Evolutionary conservation across 306 rosid species (phyloP).

Genomic region (Urtica urens): DNA sequence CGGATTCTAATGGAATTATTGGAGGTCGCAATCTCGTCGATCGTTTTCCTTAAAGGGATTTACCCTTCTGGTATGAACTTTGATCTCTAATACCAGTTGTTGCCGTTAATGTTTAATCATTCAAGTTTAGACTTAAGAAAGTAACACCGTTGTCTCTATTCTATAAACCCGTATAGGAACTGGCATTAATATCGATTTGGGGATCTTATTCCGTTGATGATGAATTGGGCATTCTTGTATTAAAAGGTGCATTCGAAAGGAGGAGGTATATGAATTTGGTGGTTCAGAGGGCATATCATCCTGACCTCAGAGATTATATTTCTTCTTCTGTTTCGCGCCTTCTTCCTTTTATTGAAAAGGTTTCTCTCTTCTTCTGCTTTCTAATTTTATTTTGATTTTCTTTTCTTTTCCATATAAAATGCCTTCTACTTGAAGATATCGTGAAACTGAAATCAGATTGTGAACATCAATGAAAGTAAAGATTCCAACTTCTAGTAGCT

Average conservation of each 20-base stretch:
- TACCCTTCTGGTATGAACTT: slow-evolving; percentile 61
- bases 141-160: not conserved
- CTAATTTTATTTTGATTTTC: not conserved
- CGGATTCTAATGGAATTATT: slow-evolving; percentile 65
- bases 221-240: not conserved
- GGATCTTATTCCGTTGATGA: not conserved
- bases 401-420: not conserved
- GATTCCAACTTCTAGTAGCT: not conserved
- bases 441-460: not conserved
- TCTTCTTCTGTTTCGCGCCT: slow-evolving; percentile 62
- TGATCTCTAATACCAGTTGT: slow-evolving; percentile 10
- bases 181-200: too few relatives aligned
- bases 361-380: slow-evolving; percentile 16
- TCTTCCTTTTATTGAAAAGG: slow-evolving; percentile 67
- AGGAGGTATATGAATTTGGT: slow-evolving; percentile 77
- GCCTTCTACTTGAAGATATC: not conserved
- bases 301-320: slow-evolving; percentile 72
- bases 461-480: not conserved
- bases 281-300: slow-evolving; percentile 73
- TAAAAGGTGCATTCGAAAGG: slow-evolving; percentile 81
- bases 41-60: slow-evolving; percentile 71
- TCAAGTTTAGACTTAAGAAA: slow-evolving; percentile 7
- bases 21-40: slow-evolving; percentile 64
- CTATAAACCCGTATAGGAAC: too few relatives aligned
- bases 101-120: not conserved